Conservation (phyloP, 2,329 filamentous ascomycete genomes). For the Pseudopithomyces maydicus region DNA sequence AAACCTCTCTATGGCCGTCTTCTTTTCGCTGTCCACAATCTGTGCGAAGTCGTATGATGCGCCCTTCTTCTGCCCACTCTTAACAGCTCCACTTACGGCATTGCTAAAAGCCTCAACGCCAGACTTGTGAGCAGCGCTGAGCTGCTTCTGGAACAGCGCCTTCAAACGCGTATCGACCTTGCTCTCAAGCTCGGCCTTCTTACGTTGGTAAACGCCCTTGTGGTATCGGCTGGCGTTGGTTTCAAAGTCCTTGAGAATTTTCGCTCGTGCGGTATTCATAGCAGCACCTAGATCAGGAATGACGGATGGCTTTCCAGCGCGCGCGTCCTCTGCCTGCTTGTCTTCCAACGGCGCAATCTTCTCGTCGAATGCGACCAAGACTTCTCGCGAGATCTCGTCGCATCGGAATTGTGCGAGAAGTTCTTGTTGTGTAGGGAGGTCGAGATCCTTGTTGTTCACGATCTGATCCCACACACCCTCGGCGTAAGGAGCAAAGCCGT, state of each 20-base stretch:
- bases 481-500: slow-evolving; percentile 94
- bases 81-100: slow-evolving; percentile 84
- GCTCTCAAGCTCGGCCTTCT: slow-evolving; percentile 79
- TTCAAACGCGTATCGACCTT: slow-evolving; percentile 92
- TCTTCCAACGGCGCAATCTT: slow-evolving; percentile 85
- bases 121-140: slow-evolving; percentile 85
- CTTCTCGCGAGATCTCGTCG: slow-evolving; percentile 93
- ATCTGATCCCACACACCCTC: slow-evolving; percentile 98
- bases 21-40: slow-evolving; percentile 85
- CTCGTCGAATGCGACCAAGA: slow-evolving; percentile 80
- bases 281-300: slow-evolving; percentile 74
- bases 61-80: slow-evolving; percentile 89
- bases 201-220: slow-evolving; percentile 90
- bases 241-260: slow-evolving; percentile 83
- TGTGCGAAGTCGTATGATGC: slow-evolving; percentile 92
- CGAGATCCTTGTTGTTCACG: slow-evolving; percentile 96
- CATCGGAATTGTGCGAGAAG: slow-evolving; percentile 95
- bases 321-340: slow-evolving; percentile 75
- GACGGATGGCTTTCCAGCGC: slow-evolving; percentile 73
- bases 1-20: slow-evolving; percentile 74
- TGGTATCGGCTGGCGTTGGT: slow-evolving; percentile 91
- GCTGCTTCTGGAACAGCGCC: slow-evolving; percentile 83
- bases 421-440: slow-evolving; percentile 95
- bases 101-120: slow-evolving; percentile 85
- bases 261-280: slow-evolving; percentile 73